These are phyloP conservation scores for Vitis vinifera DNA, from an alignment of 164 flowering plant species.

Conservation along the genomic window DNA sequence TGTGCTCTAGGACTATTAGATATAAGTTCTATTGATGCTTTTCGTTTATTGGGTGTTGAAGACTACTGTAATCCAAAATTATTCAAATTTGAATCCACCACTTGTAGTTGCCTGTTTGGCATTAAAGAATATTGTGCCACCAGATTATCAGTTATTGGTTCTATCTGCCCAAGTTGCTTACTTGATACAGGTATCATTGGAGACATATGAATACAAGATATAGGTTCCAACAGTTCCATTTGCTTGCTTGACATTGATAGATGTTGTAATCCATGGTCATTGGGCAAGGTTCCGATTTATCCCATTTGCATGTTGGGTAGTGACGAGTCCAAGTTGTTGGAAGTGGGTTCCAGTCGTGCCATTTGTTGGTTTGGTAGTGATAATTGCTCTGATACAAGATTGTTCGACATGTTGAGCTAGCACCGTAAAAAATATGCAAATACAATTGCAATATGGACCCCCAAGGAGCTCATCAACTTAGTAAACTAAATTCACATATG, in stretches of 20 bases:
- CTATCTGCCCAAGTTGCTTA: constrained; percentile 20
- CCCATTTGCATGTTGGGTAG: constrained; percentile 1
- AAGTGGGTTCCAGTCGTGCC: constrained; percentile 5
- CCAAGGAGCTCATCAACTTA: background rate
- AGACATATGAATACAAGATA: constrained; percentile 9
- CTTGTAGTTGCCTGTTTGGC: constrained; percentile 15
- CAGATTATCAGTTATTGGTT: constrained; percentile 14
- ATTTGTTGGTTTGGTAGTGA: constrained; percentile 9
- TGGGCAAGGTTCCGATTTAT: background rate
- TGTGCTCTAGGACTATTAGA: constrained; percentile 16
- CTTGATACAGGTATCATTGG: constrained; percentile 13
- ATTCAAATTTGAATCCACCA: constrained; percentile 15
- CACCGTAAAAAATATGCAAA: constrained; percentile 5
- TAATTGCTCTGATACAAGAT: constrained; percentile 29
- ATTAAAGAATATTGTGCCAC: constrained; percentile 16
- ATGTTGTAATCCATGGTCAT: constrained; percentile 1
- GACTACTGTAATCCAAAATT: background rate
- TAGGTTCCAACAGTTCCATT: constrained; percentile 21
- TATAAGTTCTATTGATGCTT: constrained; percentile 32
- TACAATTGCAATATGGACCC: background rate
- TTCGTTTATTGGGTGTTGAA: constrained; percentile 36
- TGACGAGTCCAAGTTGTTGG: background rate
- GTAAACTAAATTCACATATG: background rate
- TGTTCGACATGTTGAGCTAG: constrained; percentile 36
- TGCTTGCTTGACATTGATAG: constrained; percentile 18